phyloP scores from a whole-genome alignment of 257 asterid genomes.

The Fraxinus excelsior region DNA sequence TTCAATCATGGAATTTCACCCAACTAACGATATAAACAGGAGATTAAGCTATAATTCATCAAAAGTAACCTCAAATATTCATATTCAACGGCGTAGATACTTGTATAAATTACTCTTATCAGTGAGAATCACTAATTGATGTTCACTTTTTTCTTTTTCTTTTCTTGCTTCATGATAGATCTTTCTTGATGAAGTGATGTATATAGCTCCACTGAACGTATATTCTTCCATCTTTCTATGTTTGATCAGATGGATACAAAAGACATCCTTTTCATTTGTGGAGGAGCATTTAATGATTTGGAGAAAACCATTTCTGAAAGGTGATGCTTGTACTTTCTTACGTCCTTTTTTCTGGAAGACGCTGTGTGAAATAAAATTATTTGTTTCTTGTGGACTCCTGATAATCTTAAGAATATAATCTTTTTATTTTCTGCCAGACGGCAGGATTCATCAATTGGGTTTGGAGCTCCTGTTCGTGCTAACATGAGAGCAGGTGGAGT shows the following conservation, averaged over 20 bases:
- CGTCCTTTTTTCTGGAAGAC: constrained; percentile 4
- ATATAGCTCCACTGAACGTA: constrained; percentile 6
- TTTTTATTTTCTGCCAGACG: constrained; percentile 53
- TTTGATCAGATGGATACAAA: constrained; percentile 79
- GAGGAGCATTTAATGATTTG: constrained; percentile 92
- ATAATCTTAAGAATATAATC: constrained; percentile 9
- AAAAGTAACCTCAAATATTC: no score
- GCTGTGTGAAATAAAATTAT: constrained; percentile 8
- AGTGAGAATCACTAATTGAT: not conserved
- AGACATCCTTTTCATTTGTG: constrained; percentile 89
- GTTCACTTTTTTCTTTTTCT: not conserved
- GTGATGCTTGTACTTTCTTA: constrained; percentile 39
- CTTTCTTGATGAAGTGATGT: constrained; percentile 1
- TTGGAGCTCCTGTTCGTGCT: constrained; percentile 93
- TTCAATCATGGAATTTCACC: no score
- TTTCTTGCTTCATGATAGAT: constrained; percentile 16
- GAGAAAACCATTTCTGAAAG: constrained; percentile 94
- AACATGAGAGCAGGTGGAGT: constrained; percentile 87
- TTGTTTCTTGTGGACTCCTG: constrained; percentile 22
- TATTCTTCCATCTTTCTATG: constrained; percentile 10
- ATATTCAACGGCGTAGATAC: no score
- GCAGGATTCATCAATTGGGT: constrained; percentile 93
- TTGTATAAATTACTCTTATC: no score
- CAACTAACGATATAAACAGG: no score
- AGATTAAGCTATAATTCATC: no score